Conservation (phyloP, 225 moss, liverwort and hornwort species). For the Rhytidiadelphus loreus region DNA sequence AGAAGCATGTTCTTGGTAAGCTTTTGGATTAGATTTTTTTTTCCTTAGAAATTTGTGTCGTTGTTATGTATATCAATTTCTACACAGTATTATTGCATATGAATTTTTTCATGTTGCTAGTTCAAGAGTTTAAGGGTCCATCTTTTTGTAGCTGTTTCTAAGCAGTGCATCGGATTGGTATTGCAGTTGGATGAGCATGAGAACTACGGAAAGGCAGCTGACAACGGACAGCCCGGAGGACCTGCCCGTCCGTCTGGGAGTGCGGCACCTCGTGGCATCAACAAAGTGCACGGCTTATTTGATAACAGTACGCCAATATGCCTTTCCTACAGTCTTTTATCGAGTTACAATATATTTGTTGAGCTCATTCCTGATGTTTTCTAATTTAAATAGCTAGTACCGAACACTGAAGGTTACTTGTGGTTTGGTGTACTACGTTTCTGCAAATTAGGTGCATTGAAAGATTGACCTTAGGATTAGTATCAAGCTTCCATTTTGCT, state of each 20-base stretch:
- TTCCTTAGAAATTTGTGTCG: neutral
- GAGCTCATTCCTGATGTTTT: neutral
- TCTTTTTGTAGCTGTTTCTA: neutral
- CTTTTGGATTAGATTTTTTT: neutral
- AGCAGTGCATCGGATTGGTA: neutral
- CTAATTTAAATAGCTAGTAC: neutral
- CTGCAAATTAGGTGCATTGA: neutral
- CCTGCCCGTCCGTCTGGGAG: slow-evolving; percentile 12
- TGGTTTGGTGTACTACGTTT: neutral
- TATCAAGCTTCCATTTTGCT: neutral
- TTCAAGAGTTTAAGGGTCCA: neutral
- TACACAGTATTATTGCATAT: neutral
- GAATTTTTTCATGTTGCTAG: neutral
- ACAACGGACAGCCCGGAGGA: slow-evolving; percentile 10
- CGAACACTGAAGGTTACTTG: neutral
- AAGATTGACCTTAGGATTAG: neutral
- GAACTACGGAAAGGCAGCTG: slow-evolving; percentile 27
- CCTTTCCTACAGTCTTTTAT: neutral
- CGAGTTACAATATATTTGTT: neutral
- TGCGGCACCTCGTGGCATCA: slow-evolving; percentile 28
- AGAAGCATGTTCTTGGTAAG: neutral
- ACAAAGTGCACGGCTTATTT: slow-evolving; percentile 46
- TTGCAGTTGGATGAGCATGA: slow-evolving; percentile 44
- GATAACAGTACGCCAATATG: slow-evolving; percentile 12
- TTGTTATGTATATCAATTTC: neutral